Evolutionary conservation across 805 yeast genomes (phyloP).

Genomic region (Blastobotrys terrestris): DNA sequence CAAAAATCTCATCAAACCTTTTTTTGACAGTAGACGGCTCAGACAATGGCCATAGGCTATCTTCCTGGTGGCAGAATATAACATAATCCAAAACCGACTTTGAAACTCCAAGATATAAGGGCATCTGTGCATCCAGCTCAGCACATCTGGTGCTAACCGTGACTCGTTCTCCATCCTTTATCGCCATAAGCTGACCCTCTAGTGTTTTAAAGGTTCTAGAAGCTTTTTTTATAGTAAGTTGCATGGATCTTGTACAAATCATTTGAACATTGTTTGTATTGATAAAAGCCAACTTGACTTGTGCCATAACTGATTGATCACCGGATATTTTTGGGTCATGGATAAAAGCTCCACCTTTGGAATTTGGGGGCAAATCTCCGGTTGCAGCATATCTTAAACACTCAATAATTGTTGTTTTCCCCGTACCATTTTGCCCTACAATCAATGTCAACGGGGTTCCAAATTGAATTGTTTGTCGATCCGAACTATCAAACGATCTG

Average conservation of each 20-base stretch:
- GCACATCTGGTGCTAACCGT: slow-evolving; percentile 75
- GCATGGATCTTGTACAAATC: slow-evolving; percentile 84
- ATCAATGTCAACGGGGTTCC: slow-evolving; percentile 86
- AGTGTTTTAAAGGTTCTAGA: slow-evolving; percentile 77
- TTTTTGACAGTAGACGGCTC: slow-evolving; percentile 87
- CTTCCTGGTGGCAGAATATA: slow-evolving; percentile 96
- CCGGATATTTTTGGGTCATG: slow-evolving; percentile 76
- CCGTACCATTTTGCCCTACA: slow-evolving; percentile 95
- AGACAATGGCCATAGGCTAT: slow-evolving; percentile 84
- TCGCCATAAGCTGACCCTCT: slow-evolving; percentile 77
- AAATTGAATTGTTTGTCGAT: slow-evolving; percentile 80
- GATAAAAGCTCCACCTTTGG: slow-evolving; percentile 92
- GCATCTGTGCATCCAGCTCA: slow-evolving; percentile 78
- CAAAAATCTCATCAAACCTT: slow-evolving; percentile 93
- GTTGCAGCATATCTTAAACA: slow-evolving; percentile 91
- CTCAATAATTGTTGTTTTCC: slow-evolving; percentile 94
- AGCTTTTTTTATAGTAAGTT: slow-evolving; percentile 56
- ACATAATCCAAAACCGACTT: slow-evolving; percentile 85
- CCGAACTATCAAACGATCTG: slow-evolving; percentile 83
- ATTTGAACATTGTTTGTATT: slow-evolving; percentile 66
- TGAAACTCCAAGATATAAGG: slow-evolving; percentile 80
- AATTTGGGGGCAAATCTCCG: slow-evolving; percentile 92
- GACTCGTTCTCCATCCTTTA: slow-evolving; percentile 55
- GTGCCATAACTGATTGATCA: slow-evolving; percentile 76
- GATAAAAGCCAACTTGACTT: slow-evolving; percentile 79